Conservation (phyloP, 2,329 filamentous ascomycete species). For the Microsporum canis region DNA sequence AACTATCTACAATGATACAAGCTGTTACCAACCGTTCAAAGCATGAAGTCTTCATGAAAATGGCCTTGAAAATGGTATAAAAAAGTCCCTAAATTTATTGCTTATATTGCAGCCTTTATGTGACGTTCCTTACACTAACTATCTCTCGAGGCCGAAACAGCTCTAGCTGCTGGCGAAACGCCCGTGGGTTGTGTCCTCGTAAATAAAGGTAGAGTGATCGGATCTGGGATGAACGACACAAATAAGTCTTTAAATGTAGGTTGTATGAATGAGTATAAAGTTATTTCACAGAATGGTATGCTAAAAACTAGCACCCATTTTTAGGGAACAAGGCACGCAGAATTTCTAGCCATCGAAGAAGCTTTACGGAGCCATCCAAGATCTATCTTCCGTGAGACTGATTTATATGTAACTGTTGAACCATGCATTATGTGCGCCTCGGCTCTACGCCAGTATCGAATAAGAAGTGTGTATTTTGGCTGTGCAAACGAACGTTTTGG, state of each 20-base stretch:
- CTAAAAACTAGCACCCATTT: background rate
- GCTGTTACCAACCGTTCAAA: constrained; percentile 5
- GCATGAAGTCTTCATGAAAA: constrained; percentile 62
- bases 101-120: background rate
- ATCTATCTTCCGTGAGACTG: constrained; percentile 58
- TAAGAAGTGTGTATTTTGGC: constrained; percentile 86
- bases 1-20: background rate
- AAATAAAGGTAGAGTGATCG: constrained; percentile 65
- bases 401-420: constrained; percentile 94
- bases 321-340: constrained; percentile 83
- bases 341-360: constrained; percentile 73
- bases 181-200: constrained; percentile 95
- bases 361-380: constrained; percentile 55
- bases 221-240: constrained; percentile 90
- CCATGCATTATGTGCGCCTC: constrained; percentile 99
- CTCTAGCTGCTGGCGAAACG: constrained; percentile 77
- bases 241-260: constrained; percentile 65
- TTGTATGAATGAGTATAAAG: constrained; percentile 2
- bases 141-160: constrained; percentile 60
- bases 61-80: constrained; percentile 72
- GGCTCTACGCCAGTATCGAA: constrained; percentile 73
- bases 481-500: constrained; percentile 96
- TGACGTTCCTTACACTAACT: background rate
- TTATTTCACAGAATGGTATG: background rate
- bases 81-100: background rate